Evolutionary conservation across 1,284 basidiomycete genomes (phyloP), one percentile per base, ranked within the genome.

Genomic region (Omphalotus olearius): DNA sequence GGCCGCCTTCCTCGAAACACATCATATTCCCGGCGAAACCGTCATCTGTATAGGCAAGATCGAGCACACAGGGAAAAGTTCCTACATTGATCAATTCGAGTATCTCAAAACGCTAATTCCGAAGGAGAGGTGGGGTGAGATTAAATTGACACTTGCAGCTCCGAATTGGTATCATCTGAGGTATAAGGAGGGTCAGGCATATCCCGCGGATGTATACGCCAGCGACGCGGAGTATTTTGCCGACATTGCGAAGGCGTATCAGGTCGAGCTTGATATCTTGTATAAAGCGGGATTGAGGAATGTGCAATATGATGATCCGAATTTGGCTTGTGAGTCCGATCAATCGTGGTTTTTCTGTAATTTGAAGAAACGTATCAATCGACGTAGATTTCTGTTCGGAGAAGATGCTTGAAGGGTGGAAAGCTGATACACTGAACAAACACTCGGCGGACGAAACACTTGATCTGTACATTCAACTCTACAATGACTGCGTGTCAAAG

Each of bases 201-300:
- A 62, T 59, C 11, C 60, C 45, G 62, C 68, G 40, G 60, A 62
- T 17, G 45, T 50, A 28, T 55, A 55, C 30, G 43, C 41, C 6
- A 44, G 42, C 38, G 18, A 52, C 16, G 40, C 44, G 23, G 64
- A 64, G 28, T 71, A 67, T 61, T 71, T 69, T 51, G 60, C 57
- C 14, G 72, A 74, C 51, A 57, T 74, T 7, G 71, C 70, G 5
- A 58, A 59, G 20, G 70, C 67, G 2, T 76, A 71, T 58, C 64
- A 66, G 9, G 64, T 60, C 9, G 74, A 76, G 61, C 60, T 76
- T 18, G 66, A 67, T 35, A 69, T 69, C n/a, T 64, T 76, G 2
- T 73, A 74, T 62, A 64, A 64, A 0, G 70, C 71, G 4, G 74
- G 74, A 2, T 69, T 70, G 52, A 52, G 71, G 37, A 47, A 55